Conservation (phyloP, 345 rosid genomes). For the Eutrema yunnanense region DNA sequence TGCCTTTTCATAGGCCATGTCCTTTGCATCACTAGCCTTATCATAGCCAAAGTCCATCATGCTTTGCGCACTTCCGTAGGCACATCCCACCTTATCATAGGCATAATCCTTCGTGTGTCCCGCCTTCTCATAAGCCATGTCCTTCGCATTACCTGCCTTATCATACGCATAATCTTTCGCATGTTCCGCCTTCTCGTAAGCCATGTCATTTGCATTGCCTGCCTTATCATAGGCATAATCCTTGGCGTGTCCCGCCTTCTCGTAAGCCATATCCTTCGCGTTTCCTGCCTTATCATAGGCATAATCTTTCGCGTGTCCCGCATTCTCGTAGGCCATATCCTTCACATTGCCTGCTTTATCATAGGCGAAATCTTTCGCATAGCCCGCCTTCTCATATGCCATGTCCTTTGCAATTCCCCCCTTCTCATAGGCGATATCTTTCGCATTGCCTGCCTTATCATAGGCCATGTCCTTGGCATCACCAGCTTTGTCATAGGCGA, state of each 20-base stretch:
- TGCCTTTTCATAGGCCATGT: neutral
- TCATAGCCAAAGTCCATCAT: neutral
- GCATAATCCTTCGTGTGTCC: constrained; percentile 16
- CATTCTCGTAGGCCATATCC: neutral
- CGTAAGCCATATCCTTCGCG: constrained; percentile 20
- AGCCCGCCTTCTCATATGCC: neutral
- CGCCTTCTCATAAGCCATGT: constrained; percentile 15
- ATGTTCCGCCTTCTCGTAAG: neutral
- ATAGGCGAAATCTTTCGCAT: neutral
- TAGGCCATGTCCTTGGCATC: constrained; percentile 14
- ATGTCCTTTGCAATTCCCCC: constrained; percentile 20
- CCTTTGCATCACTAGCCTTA: neutral
- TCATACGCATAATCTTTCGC: constrained; percentile 14
- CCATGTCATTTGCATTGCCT: constrained; percentile 13
- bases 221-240: constrained; percentile 22
- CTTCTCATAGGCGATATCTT: neutral
- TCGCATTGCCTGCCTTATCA: neutral
- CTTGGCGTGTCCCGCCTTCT: constrained; percentile 29
- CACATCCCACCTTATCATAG: neutral
- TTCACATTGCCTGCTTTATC: neutral
- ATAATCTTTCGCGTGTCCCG: neutral
- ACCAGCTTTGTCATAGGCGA: constrained; percentile 13
- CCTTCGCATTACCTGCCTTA: constrained; percentile 27
- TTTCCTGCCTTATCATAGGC: constrained; percentile 19
- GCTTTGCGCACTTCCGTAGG: no score